phyloP scores from a whole-genome alignment of 208 protist species.

The Acanthamoeba quina region DNA sequence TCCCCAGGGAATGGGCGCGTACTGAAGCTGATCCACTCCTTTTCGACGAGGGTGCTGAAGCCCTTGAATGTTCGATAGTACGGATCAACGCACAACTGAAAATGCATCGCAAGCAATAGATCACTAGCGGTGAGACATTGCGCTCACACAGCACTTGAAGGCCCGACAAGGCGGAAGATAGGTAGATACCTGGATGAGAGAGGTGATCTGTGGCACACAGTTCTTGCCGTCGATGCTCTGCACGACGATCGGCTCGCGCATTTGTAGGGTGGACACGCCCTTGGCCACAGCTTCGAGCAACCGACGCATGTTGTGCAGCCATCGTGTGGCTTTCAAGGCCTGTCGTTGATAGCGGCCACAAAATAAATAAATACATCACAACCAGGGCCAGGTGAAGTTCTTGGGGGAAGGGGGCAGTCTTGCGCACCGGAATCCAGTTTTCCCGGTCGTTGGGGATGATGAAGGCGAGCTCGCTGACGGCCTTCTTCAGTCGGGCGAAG shows the following conservation, averaged over 20 bases:
- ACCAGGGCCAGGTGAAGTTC: neutral
- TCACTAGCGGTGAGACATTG: too few species aligned
- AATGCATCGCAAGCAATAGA: neutral
- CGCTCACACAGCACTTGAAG: too few species aligned
- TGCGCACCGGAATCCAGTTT: slow-evolving; percentile 13
- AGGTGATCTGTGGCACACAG: slow-evolving; percentile 53
- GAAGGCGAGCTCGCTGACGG: slow-evolving; percentile 26
- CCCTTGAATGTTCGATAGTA: slow-evolving; percentile 69
- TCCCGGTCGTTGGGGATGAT: slow-evolving; percentile 3
- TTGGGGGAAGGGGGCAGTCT: neutral
- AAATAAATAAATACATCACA: neutral
- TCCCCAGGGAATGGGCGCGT: neutral
- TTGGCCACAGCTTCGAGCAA: neutral
- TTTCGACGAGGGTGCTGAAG: slow-evolving; percentile 63
- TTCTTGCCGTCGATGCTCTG: slow-evolving; percentile 40
- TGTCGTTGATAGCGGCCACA: neutral
- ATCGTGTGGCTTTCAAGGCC: neutral
- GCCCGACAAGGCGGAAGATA: neutral
- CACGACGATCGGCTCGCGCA: neutral
- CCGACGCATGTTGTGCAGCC: slow-evolving; percentile 3
- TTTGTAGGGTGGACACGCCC: neutral
- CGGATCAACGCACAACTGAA: slow-evolving; percentile 44
- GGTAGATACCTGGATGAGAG: slow-evolving; percentile 22
- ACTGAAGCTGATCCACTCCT: slow-evolving; percentile 73
- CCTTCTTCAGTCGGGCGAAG: neutral